Percentiles rank a stretch among this genome's conserved stretches.
phyloP scores from a whole-genome alignment of 2,329 filamentous ascomycete species.

The Purpureocillium takamizusanense region DNA sequence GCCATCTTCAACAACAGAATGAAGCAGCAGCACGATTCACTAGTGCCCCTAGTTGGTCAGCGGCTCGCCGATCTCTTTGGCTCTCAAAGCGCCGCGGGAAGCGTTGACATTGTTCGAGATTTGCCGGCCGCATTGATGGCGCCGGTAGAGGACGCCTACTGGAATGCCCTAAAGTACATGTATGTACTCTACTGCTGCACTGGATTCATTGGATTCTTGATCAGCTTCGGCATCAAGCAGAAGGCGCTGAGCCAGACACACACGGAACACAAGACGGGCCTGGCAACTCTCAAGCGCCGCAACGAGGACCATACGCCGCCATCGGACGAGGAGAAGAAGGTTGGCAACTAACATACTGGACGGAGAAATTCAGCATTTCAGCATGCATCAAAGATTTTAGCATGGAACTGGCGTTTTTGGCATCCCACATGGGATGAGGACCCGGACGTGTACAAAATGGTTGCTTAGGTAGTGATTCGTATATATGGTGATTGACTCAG shows the following conservation, averaged over 20 bases:
- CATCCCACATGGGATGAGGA: no score
- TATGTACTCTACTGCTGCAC: conserved; percentile 47
- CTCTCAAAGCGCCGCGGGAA: conserved; percentile 52
- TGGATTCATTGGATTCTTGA: conserved; percentile 34
- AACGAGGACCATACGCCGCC: conserved; percentile 11
- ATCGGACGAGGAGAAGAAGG: conserved; percentile 7
- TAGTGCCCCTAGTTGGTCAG: conserved; percentile 40
- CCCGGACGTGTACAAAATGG: no score
- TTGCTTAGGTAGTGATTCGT: no score
- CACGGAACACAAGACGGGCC: conserved; percentile 48
- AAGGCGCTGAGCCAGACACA: conserved; percentile 45
- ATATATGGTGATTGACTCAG: no score
- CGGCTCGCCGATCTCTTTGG: conserved; percentile 42
- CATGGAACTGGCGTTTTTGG: no score
- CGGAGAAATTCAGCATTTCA: no score
- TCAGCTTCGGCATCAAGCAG: conserved; percentile 38
- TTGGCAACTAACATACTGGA: background rate
- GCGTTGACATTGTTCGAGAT: conserved; percentile 44
- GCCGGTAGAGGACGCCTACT: conserved; percentile 37
- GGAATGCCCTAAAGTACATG: conserved; percentile 43
- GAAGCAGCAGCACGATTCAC: conserved; percentile 40
- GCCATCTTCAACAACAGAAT: conserved; percentile 73
- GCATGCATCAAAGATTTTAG: no score
- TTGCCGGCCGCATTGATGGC: conserved; percentile 36
- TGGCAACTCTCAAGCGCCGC: conserved; percentile 30